A percentile compares a stretch with the other conserved stretches of the same genome.
phyloP scores from a whole-genome alignment of 2,329 filamentous ascomycete species.

The Fusarium palustre region DNA sequence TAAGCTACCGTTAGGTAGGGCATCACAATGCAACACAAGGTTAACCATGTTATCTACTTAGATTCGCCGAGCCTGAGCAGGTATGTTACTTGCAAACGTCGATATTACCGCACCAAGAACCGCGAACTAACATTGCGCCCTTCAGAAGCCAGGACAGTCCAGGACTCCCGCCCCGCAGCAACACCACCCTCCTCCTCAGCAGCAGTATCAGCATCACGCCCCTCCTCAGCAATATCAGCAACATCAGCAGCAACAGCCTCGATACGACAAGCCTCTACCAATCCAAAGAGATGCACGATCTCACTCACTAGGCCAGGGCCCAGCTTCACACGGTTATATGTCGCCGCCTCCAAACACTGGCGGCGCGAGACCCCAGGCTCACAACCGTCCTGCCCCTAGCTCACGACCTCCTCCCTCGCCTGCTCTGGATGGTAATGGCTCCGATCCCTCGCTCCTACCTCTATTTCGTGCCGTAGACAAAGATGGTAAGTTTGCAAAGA shows the following conservation, averaged over 20 bases:
- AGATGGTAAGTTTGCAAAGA: conserved; percentile 66
- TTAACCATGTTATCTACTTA: conserved; percentile 52
- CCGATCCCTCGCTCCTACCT: conserved; percentile 73
- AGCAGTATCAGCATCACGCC: neutral
- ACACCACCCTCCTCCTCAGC: conserved; percentile 39
- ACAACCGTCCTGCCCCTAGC: conserved; percentile 65
- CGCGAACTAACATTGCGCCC: conserved; percentile 33
- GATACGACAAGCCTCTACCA: conserved; percentile 64
- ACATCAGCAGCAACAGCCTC: conserved; percentile 49
- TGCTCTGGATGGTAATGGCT: conserved; percentile 60
- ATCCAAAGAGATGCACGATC: conserved; percentile 46
- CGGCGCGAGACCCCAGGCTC: conserved; percentile 56
- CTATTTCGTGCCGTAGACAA: conserved; percentile 94
- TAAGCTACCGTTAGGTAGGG: conserved; percentile 9
- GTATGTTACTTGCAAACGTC: conserved; percentile 55
- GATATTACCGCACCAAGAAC: neutral
- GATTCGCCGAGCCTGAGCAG: conserved; percentile 81
- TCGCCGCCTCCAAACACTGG: conserved; percentile 63
- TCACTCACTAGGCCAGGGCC: conserved; percentile 41
- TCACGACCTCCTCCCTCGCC: conserved; percentile 76
- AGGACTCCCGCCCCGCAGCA: conserved; percentile 46
- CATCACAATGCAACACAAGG: conserved; percentile 32
- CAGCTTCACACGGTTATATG: conserved; percentile 58
- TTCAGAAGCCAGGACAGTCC: conserved; percentile 54
- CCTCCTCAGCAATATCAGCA: conserved; percentile 39